Percentiles rank a stretch among this genome's conserved stretches.
Evolutionary conservation across 164 flowering plant genomes (phyloP).

Genomic region (Aristolochia contorta): DNA sequence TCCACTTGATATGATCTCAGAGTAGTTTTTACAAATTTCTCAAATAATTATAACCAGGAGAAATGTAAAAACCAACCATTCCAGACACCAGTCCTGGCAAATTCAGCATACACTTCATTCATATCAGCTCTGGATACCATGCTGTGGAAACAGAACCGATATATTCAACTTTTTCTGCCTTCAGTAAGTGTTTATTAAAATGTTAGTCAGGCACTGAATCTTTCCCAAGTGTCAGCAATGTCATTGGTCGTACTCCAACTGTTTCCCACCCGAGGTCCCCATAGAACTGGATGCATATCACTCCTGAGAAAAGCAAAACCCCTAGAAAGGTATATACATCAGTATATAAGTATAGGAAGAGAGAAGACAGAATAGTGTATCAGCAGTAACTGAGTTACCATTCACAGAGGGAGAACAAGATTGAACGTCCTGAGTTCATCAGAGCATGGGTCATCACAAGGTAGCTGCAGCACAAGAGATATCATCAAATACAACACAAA

Average conservation of each 20-base stretch:
- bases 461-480: slow-evolving; percentile 33
- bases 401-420: slow-evolving; percentile 65
- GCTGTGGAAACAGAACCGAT: slow-evolving; percentile 14
- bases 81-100: slow-evolving; percentile 91
- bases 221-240: slow-evolving; percentile 50
- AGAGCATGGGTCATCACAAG: slow-evolving; percentile 55
- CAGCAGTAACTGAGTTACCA: too few relatives aligned
- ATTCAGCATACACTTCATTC: slow-evolving; percentile 64
- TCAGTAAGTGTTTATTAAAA: too few relatives aligned
- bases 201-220: too few relatives aligned
- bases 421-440: slow-evolving; percentile 48
- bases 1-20: too few relatives aligned
- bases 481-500: not conserved
- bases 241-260: slow-evolving; percentile 76
- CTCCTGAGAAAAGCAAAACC: too few relatives aligned
- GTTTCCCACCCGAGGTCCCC: slow-evolving; percentile 56
- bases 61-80: slow-evolving; percentile 85
- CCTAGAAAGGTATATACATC: too few relatives aligned
- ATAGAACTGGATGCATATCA: slow-evolving; percentile 51
- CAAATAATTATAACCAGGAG: too few relatives aligned
- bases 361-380: too few relatives aligned
- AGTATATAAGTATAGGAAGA: too few relatives aligned
- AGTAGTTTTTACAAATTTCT: too few relatives aligned
- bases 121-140: slow-evolving; percentile 67
- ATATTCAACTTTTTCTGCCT: too few relatives aligned